A percentile compares a stretch with the other conserved stretches of the same genome.
These are phyloP conservation scores for Blepharisma japonicum DNA, from an alignment of 73 alveolate genomes.

Conservation along the genomic window DNA sequence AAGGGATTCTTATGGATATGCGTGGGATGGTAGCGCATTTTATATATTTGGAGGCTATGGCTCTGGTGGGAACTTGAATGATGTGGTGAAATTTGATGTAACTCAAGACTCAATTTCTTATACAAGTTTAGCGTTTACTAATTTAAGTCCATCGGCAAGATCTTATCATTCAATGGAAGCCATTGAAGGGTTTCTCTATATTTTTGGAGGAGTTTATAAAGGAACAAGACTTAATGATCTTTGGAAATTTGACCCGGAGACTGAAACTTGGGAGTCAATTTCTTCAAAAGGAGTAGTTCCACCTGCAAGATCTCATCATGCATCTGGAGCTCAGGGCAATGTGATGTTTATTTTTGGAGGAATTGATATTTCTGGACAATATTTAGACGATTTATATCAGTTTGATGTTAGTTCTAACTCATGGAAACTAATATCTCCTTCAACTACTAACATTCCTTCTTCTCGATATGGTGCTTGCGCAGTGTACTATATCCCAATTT, in stretches of 20 bases:
- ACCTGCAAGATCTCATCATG: conserved; percentile 16
- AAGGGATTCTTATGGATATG: neutral
- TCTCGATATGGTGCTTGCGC: neutral
- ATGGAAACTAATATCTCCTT: neutral
- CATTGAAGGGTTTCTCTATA: neutral
- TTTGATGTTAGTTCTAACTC: neutral
- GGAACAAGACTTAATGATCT: neutral
- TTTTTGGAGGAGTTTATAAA: conserved; percentile 24
- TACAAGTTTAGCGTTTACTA: neutral
- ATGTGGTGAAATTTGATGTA: conserved; percentile 10
- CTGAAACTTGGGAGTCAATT: neutral
- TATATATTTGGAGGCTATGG: neutral
- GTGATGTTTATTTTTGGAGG: conserved; percentile 26
- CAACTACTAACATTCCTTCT: neutral
- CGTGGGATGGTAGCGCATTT: neutral
- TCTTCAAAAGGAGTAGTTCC: conserved; percentile 6
- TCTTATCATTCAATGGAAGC: conserved; percentile 14
- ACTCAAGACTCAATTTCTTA: neutral
- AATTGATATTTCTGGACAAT: neutral
- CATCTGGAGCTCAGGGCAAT: conserved; percentile 11
- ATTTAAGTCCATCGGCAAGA: conserved; percentile 6
- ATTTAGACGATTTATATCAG: neutral
- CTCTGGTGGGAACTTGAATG: neutral
- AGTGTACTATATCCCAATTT: neutral
- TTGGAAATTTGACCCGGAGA: conserved; percentile 8